Evolutionary conservation across 176 grass and related monocot species (phyloP), one percentile per base, ranked within the genome.

Genomic region (Secale cereale): DNA sequence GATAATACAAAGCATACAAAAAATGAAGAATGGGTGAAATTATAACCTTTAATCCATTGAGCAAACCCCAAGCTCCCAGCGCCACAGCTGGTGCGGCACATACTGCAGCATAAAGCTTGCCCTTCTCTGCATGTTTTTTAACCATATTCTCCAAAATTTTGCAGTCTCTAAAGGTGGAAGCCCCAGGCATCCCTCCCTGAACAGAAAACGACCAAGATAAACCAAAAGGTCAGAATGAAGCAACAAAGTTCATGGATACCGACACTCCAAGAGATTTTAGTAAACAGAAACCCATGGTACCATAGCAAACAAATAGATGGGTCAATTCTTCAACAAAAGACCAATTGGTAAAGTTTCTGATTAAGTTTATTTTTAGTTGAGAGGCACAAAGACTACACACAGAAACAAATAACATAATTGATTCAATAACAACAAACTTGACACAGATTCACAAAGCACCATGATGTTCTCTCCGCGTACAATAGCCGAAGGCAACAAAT

Each of bases 51-150:
- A 92, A 72, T 14, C 85, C 90, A 64, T 90, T 94, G 29, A 94
- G 93, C 66, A 94, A 85, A 39, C 93, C 93, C 93, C 92, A 94
- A 9, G 90, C 70, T 86, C 93, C 93, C 22, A 92, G 85, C 8
- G 93, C 90, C 69, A 94, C 50, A 2, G 93, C 93, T 26, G 93
- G 93, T 16, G 93, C 90, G 29, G 90, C 93, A 81, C 93, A 94
- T 59, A 94, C 62, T 59, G 93, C 93, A 48, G 90, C 82, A 45
- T 90, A 94, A 77, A 94, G 75, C 45, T 85, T 91, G 26, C 93
- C 87, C 17, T 88, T 90, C 65, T 86, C 90, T 48, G 79, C 90
- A 59, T 94, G 93, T 16, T 88, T 92, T 79, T 84, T 94, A 20
- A 92, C 83, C 35, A 92, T 65, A 32, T 70, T 82, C 80, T 92